A percentile compares a stretch with the other conserved stretches of the same genome.
These are phyloP conservation scores for Calonectria pseudoturangicola DNA, from an alignment of 2,329 filamentous ascomycete species.

Conservation along the genomic window DNA sequence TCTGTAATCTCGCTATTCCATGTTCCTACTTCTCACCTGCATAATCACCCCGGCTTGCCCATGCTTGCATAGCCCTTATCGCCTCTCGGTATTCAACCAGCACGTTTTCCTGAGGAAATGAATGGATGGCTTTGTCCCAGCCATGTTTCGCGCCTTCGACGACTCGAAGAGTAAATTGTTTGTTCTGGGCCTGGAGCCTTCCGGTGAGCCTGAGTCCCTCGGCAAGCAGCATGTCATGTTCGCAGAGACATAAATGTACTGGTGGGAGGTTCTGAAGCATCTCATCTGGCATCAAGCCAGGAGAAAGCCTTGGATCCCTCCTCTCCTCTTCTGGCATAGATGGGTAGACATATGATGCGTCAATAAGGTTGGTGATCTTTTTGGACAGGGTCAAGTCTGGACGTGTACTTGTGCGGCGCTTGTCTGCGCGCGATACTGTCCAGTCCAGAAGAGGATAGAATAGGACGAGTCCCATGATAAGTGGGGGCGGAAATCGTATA, in stretches of 20 bases:
- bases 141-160: conserved; percentile 5
- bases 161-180: not conserved
- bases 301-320: not conserved
- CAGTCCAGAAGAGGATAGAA: conserved; percentile 9
- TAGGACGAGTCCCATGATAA: not conserved
- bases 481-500: not conserved
- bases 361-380: not conserved
- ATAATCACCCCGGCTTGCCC: not conserved
- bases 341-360: conserved; percentile 3
- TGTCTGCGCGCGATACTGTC: conserved; percentile 1
- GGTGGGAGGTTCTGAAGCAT: not conserved
- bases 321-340: not conserved
- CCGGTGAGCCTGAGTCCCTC: not conserved
- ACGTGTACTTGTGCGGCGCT: not conserved
- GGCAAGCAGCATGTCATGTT: not conserved
- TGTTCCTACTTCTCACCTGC: not conserved
- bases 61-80: not conserved
- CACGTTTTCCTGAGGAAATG: not conserved
- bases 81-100: not conserved
- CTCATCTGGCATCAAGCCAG: not conserved
- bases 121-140: not conserved
- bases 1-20: too few species aligned
- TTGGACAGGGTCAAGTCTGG: not conserved
- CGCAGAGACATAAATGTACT: not conserved
- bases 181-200: not conserved